Conservation (phyloP, 192 early-diverging fungal species). For the Blastocladiella britannica region DNA sequence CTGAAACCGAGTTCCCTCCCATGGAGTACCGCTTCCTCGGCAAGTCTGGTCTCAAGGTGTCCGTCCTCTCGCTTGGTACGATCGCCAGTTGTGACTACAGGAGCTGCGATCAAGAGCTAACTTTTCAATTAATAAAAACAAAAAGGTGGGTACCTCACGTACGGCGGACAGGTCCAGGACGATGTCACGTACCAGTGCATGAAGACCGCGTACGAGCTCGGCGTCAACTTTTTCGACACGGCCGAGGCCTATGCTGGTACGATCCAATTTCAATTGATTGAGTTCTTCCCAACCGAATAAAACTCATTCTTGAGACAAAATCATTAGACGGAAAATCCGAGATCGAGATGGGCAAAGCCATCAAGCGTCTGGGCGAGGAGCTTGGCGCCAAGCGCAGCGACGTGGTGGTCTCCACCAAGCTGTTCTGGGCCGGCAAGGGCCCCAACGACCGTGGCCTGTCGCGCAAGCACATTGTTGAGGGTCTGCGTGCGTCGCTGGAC, state of each 20-base stretch:
- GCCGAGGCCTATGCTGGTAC: conserved; percentile 13
- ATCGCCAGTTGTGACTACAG: not conserved
- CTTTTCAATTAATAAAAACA: too few species aligned
- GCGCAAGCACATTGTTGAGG: conserved; percentile 11
- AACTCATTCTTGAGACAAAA: too few species aligned
- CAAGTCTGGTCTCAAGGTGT: not conserved
- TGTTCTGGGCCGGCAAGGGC: conserved; percentile 50
- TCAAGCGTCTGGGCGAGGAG: conserved; percentile 57
- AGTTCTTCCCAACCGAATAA: too few species aligned
- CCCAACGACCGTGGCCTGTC: conserved; percentile 10
- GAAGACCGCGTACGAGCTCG: conserved; percentile 8
- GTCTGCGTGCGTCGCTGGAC: conserved; percentile 10
- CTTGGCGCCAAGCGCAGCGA: conserved; percentile 47
- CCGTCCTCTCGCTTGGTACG: not conserved
- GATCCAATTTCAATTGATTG: too few species aligned
- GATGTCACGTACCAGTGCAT: conserved; percentile 34
- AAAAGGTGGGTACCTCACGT: conserved; percentile 39
- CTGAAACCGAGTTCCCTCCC: too few species aligned
- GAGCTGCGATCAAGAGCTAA: conserved; percentile 2
- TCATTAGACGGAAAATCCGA: conserved; percentile 54
- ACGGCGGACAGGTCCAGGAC: conserved; percentile 27
- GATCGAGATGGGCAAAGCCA: conserved; percentile 50
- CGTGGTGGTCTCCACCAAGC: conserved; percentile 59
- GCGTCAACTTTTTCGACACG: conserved; percentile 14
- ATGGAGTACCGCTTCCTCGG: not conserved